Conservation (phyloP, 495 filamentous ascomycete species). For the Chaetomium cochliodes region DNA sequence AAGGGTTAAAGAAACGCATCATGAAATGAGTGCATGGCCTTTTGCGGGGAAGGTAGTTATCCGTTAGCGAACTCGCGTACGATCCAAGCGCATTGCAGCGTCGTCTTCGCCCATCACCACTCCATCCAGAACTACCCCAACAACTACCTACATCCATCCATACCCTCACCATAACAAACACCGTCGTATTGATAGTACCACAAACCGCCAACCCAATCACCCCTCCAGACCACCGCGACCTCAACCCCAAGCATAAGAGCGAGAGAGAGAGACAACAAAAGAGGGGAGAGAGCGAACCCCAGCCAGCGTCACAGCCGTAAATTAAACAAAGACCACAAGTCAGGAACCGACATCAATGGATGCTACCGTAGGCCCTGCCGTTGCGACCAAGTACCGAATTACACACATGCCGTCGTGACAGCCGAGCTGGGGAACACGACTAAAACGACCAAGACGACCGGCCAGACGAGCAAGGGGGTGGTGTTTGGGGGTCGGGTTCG, state of each 20-base stretch:
- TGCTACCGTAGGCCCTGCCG: conserved; percentile 1
- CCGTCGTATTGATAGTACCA: neutral
- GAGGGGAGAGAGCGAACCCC: neutral
- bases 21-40: too few relatives aligned
- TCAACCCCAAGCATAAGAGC: neutral
- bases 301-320: conserved; percentile 11
- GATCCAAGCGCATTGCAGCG: conserved; percentile 3
- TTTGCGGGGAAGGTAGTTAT: too few relatives aligned
- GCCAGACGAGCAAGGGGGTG: neutral
- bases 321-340: conserved; percentile 11
- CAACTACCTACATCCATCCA: neutral
- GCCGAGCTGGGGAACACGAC: neutral
- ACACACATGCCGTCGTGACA: conserved; percentile 6
- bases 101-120: neutral
- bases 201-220: neutral
- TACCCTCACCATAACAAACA: neutral
- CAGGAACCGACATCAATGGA: conserved; percentile 8
- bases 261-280: neutral
- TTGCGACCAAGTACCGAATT: neutral
- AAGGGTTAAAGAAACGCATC: too few relatives aligned
- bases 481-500: neutral
- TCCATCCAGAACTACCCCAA: neutral
- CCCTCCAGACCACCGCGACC: neutral
- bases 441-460: neutral
- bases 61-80: neutral